A percentile compares a stretch with the other conserved stretches of the same genome.
Evolutionary conservation across 2,329 filamentous ascomycete genomes (phyloP).

Genomic region (Talaromyces sp.): DNA sequence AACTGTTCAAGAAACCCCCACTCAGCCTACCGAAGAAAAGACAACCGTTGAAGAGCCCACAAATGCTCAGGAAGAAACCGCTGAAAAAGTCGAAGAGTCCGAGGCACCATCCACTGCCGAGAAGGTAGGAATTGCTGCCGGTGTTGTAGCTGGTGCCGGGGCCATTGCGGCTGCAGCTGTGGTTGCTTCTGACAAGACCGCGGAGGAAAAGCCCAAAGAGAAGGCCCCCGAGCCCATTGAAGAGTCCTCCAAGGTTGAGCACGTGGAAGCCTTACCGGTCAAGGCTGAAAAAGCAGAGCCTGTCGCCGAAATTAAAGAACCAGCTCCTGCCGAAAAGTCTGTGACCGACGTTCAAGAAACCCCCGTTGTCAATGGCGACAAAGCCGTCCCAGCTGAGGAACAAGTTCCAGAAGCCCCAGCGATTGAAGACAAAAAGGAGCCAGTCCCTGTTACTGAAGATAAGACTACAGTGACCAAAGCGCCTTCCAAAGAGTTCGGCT

Average conservation of each 20-base stretch:
- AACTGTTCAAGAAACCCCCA: background rate
- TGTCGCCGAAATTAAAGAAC: background rate
- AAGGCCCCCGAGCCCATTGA: background rate
- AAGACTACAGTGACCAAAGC: constrained; percentile 4
- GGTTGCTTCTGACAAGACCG: constrained; percentile 17
- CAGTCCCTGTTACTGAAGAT: background rate
- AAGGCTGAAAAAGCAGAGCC: background rate
- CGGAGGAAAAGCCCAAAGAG: constrained; percentile 9
- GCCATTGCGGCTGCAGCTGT: constrained; percentile 8
- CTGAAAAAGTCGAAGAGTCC: constrained; percentile 1
- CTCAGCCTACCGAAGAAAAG: background rate
- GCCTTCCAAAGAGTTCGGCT: constrained; percentile 15
- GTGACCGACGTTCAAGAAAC: background rate
- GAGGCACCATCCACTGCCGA: constrained; percentile 12
- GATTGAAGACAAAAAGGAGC: background rate
- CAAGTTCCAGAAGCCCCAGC: background rate
- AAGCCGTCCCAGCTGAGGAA: background rate
- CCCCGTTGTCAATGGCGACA: background rate
- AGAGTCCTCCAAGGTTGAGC: background rate
- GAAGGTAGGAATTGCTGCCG: constrained; percentile 21
- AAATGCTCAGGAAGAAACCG: constrained; percentile 2
- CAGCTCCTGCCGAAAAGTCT: background rate
- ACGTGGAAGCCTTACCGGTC: background rate
- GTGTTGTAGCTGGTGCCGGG: constrained; percentile 15
- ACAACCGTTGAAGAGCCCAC: constrained; percentile 7